Base-by-base conservation (phyloP, 2,329 filamentous ascomycete genomes). In the Gnomoniopsis sp. region DNA sequence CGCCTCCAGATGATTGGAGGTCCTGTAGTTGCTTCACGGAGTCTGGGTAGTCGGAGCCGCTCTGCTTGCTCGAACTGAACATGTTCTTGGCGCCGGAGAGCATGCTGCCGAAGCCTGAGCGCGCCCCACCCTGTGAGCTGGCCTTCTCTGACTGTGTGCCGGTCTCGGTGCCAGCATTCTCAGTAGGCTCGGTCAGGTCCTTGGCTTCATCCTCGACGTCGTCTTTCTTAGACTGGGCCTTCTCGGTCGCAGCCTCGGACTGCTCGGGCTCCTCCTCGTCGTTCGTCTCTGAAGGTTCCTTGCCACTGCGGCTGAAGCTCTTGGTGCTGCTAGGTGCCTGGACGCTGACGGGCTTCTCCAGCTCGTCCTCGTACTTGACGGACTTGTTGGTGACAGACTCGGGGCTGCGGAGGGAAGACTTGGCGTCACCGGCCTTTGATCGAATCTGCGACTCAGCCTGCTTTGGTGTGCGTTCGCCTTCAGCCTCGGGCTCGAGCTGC, bases 141-240 rank as follows among this genome's bases (percentile, higher is more conserved):
- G 34, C 15, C 43, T 56, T 43, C 41, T 59, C 43, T n/a, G 55
- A 12, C 15, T 47, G 41, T 15, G 59, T 15, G 48, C 55, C 56
- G 17, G 55, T 57, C 3, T 61, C 43, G 21, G 63, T 51, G 12
- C 52, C 60, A 10, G 54, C 56, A 6, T 58, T 47, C 15, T 64
- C 64, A 26, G 49, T 63, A 11, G 65, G 62, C 48, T 60, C 57
- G 41, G 49, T 63, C 55, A 58, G 55, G 41, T 64, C 59, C 50
- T 63, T 63, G 38, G 65, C 65, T 38, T 65, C 58, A 21, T 61
- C 54, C 30, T 52, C 48, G 23, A 17, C 17, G 41, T 55, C 55
- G 11, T n/a, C 59, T 46, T 50, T 55, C 34, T 57, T 58, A 30
- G 55, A 58, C 44, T 46, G 19, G 3, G 58, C 55, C 34, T 52